Percentiles rank a stretch among this genome's conserved stretches.
Evolutionary conservation across 129 eudicot species (phyloP).

Genomic region (Lactuca sativa): DNA sequence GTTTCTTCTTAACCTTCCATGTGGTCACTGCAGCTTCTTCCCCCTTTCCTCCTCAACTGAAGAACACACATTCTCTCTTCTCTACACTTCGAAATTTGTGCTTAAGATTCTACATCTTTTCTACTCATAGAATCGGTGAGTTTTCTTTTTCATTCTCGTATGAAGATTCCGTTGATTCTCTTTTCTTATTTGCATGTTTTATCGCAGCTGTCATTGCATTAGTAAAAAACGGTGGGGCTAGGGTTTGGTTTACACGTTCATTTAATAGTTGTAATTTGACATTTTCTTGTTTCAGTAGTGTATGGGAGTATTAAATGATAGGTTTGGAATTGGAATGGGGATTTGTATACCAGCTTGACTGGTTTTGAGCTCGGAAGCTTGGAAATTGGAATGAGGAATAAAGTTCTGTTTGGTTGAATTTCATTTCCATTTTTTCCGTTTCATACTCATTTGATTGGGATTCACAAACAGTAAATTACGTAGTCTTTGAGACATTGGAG

Average conservation of each 20-base stretch:
- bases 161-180: neutral
- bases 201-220: constrained; percentile 4
- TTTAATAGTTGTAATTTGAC: neutral
- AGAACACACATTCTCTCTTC: constrained; percentile 16
- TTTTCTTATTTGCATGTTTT: neutral
- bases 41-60: constrained; percentile 23
- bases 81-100: neutral
- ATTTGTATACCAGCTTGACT: neutral
- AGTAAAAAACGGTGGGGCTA: neutral
- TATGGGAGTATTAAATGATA: neutral
- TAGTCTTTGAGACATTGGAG: constrained; percentile 23
- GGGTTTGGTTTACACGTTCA: constrained; percentile 23
- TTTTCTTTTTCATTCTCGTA: neutral
- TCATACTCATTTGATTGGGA: constrained; percentile 13
- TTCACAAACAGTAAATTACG: constrained; percentile 6
- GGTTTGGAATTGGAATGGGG: constrained; percentile 3
- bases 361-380: neutral
- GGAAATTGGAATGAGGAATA: neutral
- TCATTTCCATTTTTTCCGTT: neutral
- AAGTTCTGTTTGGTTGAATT: constrained; percentile 14
- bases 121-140: constrained; percentile 22
- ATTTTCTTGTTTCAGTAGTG: constrained; percentile 14
- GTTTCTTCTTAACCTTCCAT: constrained; percentile 26
- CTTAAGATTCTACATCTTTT: constrained; percentile 12
- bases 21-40: constrained; percentile 38